Evolutionary conservation across 2,329 filamentous ascomycete genomes (phyloP).

Genomic region (Aspergillus pseudonomiae): DNA sequence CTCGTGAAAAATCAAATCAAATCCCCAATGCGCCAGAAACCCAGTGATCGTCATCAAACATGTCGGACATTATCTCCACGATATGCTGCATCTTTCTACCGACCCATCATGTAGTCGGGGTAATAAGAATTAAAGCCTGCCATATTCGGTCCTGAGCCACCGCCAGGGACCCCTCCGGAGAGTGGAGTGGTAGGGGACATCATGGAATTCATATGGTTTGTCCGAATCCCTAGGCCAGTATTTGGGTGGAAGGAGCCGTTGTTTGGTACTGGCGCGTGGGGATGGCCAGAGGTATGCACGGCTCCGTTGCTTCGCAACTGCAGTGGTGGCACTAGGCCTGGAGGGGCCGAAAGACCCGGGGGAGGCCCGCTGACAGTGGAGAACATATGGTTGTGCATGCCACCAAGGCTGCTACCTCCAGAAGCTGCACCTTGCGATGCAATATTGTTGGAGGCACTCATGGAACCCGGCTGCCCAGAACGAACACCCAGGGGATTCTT

Average conservation of each 20-base stretch:
- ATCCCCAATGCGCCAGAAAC: constrained; percentile 44
- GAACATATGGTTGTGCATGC: constrained; percentile 65
- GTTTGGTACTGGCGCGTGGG: constrained; percentile 31
- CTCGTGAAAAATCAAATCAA: constrained; percentile 37
- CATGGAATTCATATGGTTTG: constrained; percentile 36
- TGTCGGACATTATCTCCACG: constrained; percentile 44
- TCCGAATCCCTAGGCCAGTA: constrained; percentile 41
- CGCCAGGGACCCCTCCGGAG: constrained; percentile 31
- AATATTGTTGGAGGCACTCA: constrained; percentile 55
- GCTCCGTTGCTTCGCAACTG: constrained; percentile 35
- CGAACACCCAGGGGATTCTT: constrained; percentile 96
- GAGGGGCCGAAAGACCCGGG: constrained; percentile 76
- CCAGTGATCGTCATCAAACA: constrained; percentile 45
- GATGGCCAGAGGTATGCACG: constrained; percentile 35
- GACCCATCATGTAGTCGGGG: constrained; percentile 54
- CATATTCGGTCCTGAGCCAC: constrained; percentile 33
- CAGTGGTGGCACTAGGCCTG: constrained; percentile 61
- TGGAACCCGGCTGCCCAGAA: constrained; percentile 66
- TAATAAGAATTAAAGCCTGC: constrained; percentile 44
- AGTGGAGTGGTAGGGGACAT: constrained; percentile 35
- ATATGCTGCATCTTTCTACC: constrained; percentile 36
- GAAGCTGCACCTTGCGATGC: constrained; percentile 56
- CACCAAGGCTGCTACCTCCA: constrained; percentile 58
- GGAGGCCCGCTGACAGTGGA: constrained; percentile 74
- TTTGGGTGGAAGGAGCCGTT: constrained; percentile 41